Evolutionary conservation across 177 flowering plant genomes (phyloP).

Genomic region (Vitis hybrid): DNA sequence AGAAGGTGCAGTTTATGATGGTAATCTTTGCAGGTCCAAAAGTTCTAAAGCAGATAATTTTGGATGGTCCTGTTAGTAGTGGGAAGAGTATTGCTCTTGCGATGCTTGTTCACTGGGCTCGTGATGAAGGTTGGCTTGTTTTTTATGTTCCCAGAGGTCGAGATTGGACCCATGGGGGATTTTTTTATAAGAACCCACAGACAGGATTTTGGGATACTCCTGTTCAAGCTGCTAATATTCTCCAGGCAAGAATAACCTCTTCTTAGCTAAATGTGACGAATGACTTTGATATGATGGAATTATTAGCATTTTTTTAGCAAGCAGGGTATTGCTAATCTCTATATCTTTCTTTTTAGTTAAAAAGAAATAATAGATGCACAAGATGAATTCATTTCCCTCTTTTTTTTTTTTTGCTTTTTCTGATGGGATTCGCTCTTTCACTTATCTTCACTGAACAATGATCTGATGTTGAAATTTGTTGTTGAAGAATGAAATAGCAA

Average conservation of each 20-base stretch:
- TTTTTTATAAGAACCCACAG: conserved; percentile 66
- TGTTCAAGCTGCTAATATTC: conserved; percentile 73
- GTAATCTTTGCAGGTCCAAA: conserved; percentile 47
- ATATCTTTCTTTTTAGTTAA: background rate
- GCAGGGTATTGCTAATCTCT: background rate
- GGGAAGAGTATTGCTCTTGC: conserved; percentile 96
- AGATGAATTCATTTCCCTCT: background rate
- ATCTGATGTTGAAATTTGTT: background rate
- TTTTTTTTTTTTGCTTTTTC: no score
- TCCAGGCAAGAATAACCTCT: conserved; percentile 48
- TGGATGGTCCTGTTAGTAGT: conserved; percentile 89
- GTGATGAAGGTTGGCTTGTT: conserved; percentile 95
- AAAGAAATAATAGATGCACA: background rate
- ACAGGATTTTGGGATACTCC: conserved; percentile 97
- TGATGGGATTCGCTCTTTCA: background rate
- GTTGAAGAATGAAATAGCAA: background rate
- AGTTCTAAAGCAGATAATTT: conserved; percentile 71
- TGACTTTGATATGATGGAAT: background rate
- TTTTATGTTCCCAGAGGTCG: conserved; percentile 80
- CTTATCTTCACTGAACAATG: background rate
- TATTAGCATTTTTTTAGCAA: background rate
- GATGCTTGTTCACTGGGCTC: conserved; percentile 99
- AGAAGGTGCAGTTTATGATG: background rate
- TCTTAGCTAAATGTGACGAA: background rate
- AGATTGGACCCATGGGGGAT: conserved; percentile 94